Percentiles rank a stretch among this genome's conserved stretches.
Evolutionary conservation across 106 monocot species (phyloP).

Genomic region (Apostasia ramifera): DNA sequence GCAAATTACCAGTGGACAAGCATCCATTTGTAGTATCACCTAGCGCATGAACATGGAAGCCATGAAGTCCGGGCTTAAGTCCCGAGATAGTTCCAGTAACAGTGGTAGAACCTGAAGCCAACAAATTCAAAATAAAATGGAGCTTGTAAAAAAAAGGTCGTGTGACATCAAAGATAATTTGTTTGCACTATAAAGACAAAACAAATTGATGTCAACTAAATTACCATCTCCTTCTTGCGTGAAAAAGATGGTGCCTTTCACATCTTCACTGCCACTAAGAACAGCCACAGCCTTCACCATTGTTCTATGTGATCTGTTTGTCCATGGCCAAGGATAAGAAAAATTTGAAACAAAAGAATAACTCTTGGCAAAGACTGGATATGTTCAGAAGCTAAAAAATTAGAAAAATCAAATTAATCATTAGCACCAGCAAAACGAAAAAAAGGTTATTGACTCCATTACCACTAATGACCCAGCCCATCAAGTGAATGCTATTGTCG

Average conservation of each 20-base stretch:
- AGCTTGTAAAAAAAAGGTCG: not conserved
- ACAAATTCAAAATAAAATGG: not conserved
- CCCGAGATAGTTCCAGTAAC: conserved; percentile 46
- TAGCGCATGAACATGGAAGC: conserved; percentile 69
- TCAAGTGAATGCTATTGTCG: too few relatives aligned
- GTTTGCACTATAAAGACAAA: not conserved
- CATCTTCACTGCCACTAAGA: conserved; percentile 32
- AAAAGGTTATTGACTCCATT: too few relatives aligned
- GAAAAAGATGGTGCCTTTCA: conserved; percentile 48
- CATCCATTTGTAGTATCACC: conserved; percentile 87
- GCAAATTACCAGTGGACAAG: conserved; percentile 69
- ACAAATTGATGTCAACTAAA: not conserved
- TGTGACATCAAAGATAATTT: not conserved
- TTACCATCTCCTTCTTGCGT: conserved; percentile 67
- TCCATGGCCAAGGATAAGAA: not conserved
- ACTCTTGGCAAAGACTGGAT: not conserved
- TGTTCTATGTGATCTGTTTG: conserved; percentile 21
- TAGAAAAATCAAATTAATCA: too few relatives aligned
- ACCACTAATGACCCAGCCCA: too few relatives aligned
- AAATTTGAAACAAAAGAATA: not conserved
- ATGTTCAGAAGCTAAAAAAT: not conserved
- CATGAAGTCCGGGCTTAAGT: conserved; percentile 48
- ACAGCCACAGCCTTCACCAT: conserved; percentile 79
- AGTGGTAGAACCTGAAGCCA: conserved; percentile 38
- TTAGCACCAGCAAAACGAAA: too few relatives aligned